A percentile compares a stretch with the other conserved stretches of the same genome.
These are phyloP conservation scores for Boletellus emodensis DNA, from an alignment of 768 basidiomycete genomes.

Conservation along the genomic window DNA sequence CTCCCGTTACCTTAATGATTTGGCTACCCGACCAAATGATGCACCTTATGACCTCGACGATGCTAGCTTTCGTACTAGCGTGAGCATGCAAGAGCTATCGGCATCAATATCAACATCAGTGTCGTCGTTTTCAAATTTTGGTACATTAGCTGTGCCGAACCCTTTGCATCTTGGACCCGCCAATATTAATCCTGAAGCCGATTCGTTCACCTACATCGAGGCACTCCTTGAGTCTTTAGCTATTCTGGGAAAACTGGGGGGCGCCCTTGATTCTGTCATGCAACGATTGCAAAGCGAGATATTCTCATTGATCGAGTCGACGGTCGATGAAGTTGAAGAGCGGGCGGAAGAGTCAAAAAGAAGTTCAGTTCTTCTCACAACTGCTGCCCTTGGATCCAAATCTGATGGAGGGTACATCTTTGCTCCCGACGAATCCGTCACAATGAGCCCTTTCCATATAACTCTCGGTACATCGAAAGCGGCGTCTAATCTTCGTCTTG, in stretches of 20 bases:
- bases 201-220: constrained; percentile 93
- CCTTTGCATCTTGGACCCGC: constrained; percentile 21
- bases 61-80: constrained; percentile 26
- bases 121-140: constrained; percentile 26
- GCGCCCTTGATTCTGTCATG: constrained; percentile 73
- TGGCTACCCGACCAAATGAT: constrained; percentile 73
- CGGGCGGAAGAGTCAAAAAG: constrained; percentile 75
- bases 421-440: constrained; percentile 20
- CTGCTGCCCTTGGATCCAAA: constrained; percentile 36
- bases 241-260: constrained; percentile 83
- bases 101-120: constrained; percentile 16
- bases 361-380: constrained; percentile 35
- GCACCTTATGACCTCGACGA: constrained; percentile 64
- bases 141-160: constrained; percentile 15
- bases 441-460: constrained; percentile 21
- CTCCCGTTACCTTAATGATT: constrained; percentile 57
- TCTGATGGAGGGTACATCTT: constrained; percentile 56
- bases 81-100: constrained; percentile 19
- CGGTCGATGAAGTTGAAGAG: constrained; percentile 89
- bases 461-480: constrained; percentile 32
- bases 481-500: constrained; percentile 58
- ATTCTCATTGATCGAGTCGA: constrained; percentile 78
- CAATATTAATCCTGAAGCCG: constrained; percentile 74
- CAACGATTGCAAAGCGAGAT: constrained; percentile 85
- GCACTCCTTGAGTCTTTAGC: constrained; percentile 89